Percentiles rank a stretch among this genome's conserved stretches.
phyloP scores from a whole-genome alignment of 192 early-diverging fungal genomes.

The Gonapodya sp. region DNA sequence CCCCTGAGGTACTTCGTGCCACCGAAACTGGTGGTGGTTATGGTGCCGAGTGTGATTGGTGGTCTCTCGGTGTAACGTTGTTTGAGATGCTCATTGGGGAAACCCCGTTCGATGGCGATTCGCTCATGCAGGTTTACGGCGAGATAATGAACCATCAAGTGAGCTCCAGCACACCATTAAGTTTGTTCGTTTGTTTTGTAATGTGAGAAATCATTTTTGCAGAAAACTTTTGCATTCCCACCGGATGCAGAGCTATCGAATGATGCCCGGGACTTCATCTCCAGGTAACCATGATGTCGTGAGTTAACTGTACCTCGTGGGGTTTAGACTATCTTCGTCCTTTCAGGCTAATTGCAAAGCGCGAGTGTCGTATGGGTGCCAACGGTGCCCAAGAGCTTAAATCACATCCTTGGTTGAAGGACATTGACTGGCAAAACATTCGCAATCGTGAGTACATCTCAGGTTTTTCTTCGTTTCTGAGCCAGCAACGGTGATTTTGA shows the following conservation, averaged over 20 bases:
- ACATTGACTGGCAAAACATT: constrained; percentile 51
- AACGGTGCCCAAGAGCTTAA: constrained; percentile 50
- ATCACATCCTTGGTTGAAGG: constrained; percentile 53
- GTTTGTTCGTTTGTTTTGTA: neutral
- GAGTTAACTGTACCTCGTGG: neutral
- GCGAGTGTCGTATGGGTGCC: constrained; percentile 59
- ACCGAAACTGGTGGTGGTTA: constrained; percentile 53
- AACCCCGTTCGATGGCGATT: constrained; percentile 83
- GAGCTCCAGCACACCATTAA: constrained; percentile 15
- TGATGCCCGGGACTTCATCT: constrained; percentile 62
- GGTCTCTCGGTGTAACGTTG: constrained; percentile 70
- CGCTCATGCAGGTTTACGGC: constrained; percentile 72
- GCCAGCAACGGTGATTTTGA: neutral
- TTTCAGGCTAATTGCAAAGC: constrained; percentile 58
- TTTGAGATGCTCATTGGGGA: constrained; percentile 79
- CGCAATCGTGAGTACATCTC: constrained; percentile 24
- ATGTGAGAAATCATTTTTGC: neutral
- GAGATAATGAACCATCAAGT: constrained; percentile 77
- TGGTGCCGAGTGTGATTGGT: constrained; percentile 80
- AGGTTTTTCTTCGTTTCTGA: neutral
- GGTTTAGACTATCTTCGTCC: too few relatives aligned
- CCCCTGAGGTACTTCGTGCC: constrained; percentile 86
- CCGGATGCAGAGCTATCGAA: constrained; percentile 43
- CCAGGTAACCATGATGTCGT: constrained; percentile 21
- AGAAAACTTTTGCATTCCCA: constrained; percentile 65